Percentiles rank a stretch among this genome's conserved stretches.
These are phyloP conservation scores for Cudoniella acicularis DNA, from an alignment of 495 filamentous ascomycete species.

Conservation along the genomic window DNA sequence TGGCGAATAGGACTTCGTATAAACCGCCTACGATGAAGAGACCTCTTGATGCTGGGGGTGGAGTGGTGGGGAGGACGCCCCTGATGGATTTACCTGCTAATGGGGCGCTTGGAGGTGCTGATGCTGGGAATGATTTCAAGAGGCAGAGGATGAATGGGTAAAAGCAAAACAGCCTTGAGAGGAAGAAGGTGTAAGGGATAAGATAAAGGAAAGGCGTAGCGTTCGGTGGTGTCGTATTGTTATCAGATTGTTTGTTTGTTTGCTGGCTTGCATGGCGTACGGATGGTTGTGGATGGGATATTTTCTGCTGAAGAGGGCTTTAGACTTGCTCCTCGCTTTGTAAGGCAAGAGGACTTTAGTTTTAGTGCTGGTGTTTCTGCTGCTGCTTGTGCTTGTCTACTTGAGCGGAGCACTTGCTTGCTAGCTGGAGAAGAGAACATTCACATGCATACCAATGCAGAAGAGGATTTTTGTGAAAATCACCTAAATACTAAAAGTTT, in stretches of 20 bases:
- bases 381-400: too few relatives aligned
- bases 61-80: conserved; percentile 10
- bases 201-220: background rate
- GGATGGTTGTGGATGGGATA: background rate
- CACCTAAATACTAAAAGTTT: too few relatives aligned
- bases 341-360: background rate
- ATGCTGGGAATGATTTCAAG: conserved; percentile 22
- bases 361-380: too few relatives aligned
- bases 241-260: conserved; percentile 10
- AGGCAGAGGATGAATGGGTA: conserved; percentile 22
- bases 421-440: too few relatives aligned
- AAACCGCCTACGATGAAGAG: conserved; percentile 59
- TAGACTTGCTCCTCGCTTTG: background rate
- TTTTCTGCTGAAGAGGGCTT: too few relatives aligned
- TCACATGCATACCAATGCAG: too few relatives aligned
- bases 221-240: conserved; percentile 8
- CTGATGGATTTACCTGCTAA: conserved; percentile 25
- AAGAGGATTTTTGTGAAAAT: too few relatives aligned
- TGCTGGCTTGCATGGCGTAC: conserved; percentile 1
- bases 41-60: conserved; percentile 22
- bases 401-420: too few relatives aligned
- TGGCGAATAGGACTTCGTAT: conserved; percentile 55
- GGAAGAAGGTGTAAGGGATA: too few relatives aligned
- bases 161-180: too few relatives aligned
- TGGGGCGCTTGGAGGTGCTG: conserved; percentile 9